A percentile compares a stretch with the other conserved stretches of the same genome.
Conservation (phyloP, 208 protist genomes). For the Trypanosoma congolense region DNA sequence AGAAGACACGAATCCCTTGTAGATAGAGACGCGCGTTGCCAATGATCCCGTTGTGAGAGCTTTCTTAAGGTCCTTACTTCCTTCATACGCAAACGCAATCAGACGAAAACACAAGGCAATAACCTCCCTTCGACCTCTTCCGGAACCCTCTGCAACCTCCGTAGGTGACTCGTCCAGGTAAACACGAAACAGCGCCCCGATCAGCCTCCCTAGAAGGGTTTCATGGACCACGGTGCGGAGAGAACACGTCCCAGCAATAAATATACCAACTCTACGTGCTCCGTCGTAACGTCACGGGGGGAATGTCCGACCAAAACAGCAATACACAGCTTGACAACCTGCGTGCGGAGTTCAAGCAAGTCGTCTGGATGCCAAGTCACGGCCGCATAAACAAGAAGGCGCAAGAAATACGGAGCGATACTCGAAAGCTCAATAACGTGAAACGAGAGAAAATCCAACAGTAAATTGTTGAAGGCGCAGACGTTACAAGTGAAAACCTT, state of each 20-base stretch:
- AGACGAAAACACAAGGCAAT: conserved; percentile 58
- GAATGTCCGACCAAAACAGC: conserved; percentile 65
- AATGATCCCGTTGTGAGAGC: conserved; percentile 62
- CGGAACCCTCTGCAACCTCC: conserved; percentile 53
- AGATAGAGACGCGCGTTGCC: conserved; percentile 69
- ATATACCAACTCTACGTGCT: conserved; percentile 54
- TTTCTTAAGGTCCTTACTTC: conserved; percentile 65
- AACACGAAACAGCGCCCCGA: conserved; percentile 63
- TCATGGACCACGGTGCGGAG: conserved; percentile 51
- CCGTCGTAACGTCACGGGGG: conserved; percentile 40
- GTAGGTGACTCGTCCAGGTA: conserved; percentile 53
- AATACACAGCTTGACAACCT: conserved; percentile 72
- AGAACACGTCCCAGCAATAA: conserved; percentile 46
- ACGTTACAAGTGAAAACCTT: conserved; percentile 81
- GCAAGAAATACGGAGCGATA: conserved; percentile 51
- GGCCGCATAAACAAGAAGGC: conserved; percentile 40
- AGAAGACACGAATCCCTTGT: conserved; percentile 51
- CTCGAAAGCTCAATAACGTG: conserved; percentile 70
- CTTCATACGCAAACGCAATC: conserved; percentile 52
- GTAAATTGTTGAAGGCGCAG: conserved; percentile 64
- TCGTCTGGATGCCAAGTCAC: conserved; percentile 51
- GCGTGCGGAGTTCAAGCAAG: conserved; percentile 55
- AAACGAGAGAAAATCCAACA: conserved; percentile 79
- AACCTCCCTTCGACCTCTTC: conserved; percentile 32
- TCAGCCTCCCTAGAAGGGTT: conserved; percentile 69